Conservation (phyloP, 129 eudicot species). For the Lactuca sativa region DNA sequence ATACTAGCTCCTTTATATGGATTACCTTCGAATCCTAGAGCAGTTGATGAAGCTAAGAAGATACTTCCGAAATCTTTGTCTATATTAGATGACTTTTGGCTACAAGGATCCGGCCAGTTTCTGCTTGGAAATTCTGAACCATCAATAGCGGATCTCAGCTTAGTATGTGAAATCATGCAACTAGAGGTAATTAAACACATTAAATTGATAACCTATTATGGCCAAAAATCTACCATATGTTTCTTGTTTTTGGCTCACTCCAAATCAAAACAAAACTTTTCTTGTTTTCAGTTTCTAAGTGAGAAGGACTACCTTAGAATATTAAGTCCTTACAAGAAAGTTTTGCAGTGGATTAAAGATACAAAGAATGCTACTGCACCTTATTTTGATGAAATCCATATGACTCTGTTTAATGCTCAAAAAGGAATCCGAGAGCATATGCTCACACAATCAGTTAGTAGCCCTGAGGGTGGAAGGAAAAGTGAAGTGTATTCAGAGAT, state of each 20-base stretch:
- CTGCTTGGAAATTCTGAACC: slow-evolving; percentile 63
- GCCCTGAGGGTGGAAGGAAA: not conserved
- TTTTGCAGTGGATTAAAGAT: slow-evolving; percentile 74
- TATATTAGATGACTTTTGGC: slow-evolving; percentile 62
- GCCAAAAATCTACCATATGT: not conserved
- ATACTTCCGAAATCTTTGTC: slow-evolving; percentile 50
- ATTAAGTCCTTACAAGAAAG: slow-evolving; percentile 65
- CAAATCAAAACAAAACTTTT: not conserved
- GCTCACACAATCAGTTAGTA: not conserved
- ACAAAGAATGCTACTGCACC: slow-evolving; percentile 57
- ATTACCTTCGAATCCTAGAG: slow-evolving; percentile 41
- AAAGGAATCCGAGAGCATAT: slow-evolving; percentile 38
- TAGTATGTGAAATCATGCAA: slow-evolving; percentile 83
- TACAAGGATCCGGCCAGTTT: slow-evolving; percentile 51
- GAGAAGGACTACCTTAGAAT: slow-evolving; percentile 49
- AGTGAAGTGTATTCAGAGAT: slow-evolving; percentile 31
- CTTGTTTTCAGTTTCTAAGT: slow-evolving; percentile 41
- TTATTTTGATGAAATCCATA: slow-evolving; percentile 69
- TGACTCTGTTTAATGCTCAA: slow-evolving; percentile 30
- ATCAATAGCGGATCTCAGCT: slow-evolving; percentile 81
- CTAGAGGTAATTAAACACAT: slow-evolving; percentile 46
- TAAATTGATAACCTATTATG: not conserved
- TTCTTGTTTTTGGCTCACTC: not conserved
- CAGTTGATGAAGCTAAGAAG: slow-evolving; percentile 55
- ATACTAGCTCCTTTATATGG: slow-evolving; percentile 49